A percentile compares a stretch with the other conserved stretches of the same genome.
Evolutionary conservation across 805 yeast genomes (phyloP).

Genomic region (Diddensiella santjacobensis): DNA sequence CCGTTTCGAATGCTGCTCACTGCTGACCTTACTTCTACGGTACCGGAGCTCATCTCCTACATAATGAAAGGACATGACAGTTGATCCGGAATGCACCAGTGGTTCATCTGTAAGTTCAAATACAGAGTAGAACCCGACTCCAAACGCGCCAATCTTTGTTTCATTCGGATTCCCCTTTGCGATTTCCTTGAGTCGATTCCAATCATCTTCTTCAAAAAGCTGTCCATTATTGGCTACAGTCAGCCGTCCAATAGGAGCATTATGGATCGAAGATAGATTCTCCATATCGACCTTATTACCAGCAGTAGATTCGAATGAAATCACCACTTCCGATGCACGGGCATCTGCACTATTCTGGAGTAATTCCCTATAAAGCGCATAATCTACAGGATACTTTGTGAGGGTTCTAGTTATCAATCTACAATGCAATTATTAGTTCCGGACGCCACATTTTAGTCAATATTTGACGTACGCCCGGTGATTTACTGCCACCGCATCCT

Average conservation of each 20-base stretch:
- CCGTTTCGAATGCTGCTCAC: conserved; percentile 26
- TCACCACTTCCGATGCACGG: conserved; percentile 32
- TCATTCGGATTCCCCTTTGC: conserved; percentile 43
- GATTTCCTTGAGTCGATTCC: conserved; percentile 39
- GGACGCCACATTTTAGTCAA: background rate
- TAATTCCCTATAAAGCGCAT: conserved; percentile 38
- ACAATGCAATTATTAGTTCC: background rate
- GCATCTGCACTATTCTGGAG: conserved; percentile 42
- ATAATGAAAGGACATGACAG: conserved; percentile 37
- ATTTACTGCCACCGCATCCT: conserved; percentile 37
- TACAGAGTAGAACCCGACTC: conserved; percentile 59
- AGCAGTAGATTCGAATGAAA: conserved; percentile 26
- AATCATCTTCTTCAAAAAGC: conserved; percentile 35
- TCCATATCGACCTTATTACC: conserved; percentile 14
- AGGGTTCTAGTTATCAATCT: conserved; percentile 39
- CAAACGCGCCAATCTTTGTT: conserved; percentile 41
- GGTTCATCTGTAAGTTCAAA: conserved; percentile 84
- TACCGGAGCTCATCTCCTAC: conserved; percentile 38
- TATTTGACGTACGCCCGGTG: conserved; percentile 38
- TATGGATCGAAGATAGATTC: conserved; percentile 19
- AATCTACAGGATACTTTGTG: conserved; percentile 42
- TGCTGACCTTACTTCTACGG: conserved; percentile 24
- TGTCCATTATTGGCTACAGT: conserved; percentile 37
- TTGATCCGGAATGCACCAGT: conserved; percentile 46
- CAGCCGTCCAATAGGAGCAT: conserved; percentile 26